A percentile compares a stretch with the other conserved stretches of the same genome.
phyloP scores from a whole-genome alignment of 2,329 filamentous ascomycete genomes.

The Septoria linicola region DNA sequence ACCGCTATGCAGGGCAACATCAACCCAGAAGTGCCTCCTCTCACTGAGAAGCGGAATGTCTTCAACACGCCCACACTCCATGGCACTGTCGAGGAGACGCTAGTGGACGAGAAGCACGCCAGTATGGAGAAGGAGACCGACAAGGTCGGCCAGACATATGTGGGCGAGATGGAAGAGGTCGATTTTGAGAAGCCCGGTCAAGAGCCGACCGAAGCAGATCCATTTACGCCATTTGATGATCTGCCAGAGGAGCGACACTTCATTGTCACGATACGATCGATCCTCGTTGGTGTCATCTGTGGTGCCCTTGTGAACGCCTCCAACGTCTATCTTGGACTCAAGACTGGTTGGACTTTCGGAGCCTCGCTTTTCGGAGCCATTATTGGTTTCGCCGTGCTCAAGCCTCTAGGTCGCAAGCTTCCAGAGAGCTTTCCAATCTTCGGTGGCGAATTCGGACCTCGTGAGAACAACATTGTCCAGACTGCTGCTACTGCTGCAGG shows the following conservation, averaged over 20 bases:
- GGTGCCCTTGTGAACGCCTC: constrained; percentile 62
- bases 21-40: constrained; percentile 34
- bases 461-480: constrained; percentile 63
- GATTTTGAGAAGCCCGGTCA: constrained; percentile 32
- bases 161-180: constrained; percentile 33
- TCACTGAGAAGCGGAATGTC: constrained; percentile 41
- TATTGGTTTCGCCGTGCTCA: constrained; percentile 60
- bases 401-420: constrained; percentile 52
- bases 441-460: constrained; percentile 57
- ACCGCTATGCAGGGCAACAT: constrained; percentile 27
- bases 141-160: constrained; percentile 29
- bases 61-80: constrained; percentile 33
- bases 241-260: constrained; percentile 47
- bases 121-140: constrained; percentile 32
- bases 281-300: constrained; percentile 56
- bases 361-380: constrained; percentile 49
- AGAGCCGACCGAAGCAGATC: constrained; percentile 38
- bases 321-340: constrained; percentile 60
- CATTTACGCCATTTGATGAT: constrained; percentile 46
- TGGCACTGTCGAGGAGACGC: constrained; percentile 6
- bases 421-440: constrained; percentile 52
- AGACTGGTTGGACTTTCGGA: constrained; percentile 47
- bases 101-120: neutral
- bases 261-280: constrained; percentile 57
- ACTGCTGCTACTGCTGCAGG: constrained; percentile 60